Evolutionary conservation across 2,329 filamentous ascomycete species (phyloP).

Genomic region (Sarocladium brachiariae): DNA sequence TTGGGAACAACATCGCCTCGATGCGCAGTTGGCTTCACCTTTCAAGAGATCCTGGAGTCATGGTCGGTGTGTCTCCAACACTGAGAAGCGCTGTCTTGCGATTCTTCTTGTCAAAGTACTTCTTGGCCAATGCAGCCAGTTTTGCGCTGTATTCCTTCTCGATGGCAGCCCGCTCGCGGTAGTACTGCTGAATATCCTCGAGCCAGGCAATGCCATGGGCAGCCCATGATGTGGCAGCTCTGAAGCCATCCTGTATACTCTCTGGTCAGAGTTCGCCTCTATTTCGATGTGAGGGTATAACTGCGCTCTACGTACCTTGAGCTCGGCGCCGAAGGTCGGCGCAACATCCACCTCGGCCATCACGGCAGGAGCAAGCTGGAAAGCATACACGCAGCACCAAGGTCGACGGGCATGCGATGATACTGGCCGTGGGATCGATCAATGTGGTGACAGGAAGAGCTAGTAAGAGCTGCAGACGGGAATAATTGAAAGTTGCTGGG

Average conservation of each 20-base stretch:
- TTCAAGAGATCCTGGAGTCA: constrained; percentile 93
- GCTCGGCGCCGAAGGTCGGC: constrained; percentile 85
- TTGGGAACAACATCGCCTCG: no score
- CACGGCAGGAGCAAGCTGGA: constrained; percentile 16
- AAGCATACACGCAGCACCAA: constrained; percentile 13
- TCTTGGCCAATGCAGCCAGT: constrained; percentile 81
- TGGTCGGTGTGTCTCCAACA: constrained; percentile 84
- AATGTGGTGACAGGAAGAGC: not conserved
- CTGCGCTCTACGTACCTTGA: constrained; percentile 60
- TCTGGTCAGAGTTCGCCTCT: not conserved
- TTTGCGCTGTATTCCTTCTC: constrained; percentile 96
- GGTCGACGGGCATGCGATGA: not conserved
- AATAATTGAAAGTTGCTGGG: not conserved
- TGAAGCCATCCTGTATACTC: constrained; percentile 79
- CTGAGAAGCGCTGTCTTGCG: constrained; percentile 82
- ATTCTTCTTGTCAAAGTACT: constrained; percentile 95
- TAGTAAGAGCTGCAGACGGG: not conserved
- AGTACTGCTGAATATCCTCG: constrained; percentile 95
- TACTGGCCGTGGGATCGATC: not conserved
- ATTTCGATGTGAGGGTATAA: constrained; percentile 9
- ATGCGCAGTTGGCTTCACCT: constrained; percentile 43
- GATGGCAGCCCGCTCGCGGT: constrained; percentile 86
- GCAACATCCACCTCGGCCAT: constrained; percentile 80
- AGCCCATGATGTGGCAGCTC: constrained; percentile 88
- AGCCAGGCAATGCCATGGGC: constrained; percentile 86